phyloP scores from a whole-genome alignment of 345 rosid species.

The Aquilaria malaccensis region DNA sequence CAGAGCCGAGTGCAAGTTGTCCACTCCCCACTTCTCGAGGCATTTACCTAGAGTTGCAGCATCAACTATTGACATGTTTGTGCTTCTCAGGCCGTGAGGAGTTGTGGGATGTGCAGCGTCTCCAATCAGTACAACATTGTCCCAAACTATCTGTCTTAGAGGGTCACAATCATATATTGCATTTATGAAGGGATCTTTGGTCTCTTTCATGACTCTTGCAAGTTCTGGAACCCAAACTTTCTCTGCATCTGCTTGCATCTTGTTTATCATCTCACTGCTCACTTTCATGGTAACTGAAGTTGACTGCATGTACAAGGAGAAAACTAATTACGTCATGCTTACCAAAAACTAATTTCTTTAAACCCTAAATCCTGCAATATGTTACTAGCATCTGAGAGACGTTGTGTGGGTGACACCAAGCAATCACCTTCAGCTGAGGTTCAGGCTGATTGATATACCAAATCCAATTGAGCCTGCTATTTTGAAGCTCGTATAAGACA shows the following conservation, averaged over 20 bases:
- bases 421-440: conserved; percentile 52
- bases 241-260: conserved; percentile 62
- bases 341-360: background rate
- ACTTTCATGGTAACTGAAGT: conserved; percentile 66
- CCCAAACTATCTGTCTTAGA: conserved; percentile 40
- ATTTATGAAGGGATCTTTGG: conserved; percentile 75
- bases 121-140: conserved; percentile 51
- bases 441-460: conserved; percentile 71
- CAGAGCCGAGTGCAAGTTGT: conserved; percentile 43
- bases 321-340: background rate
- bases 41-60: conserved; percentile 64
- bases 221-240: conserved; percentile 59
- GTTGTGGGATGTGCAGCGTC: conserved; percentile 86
- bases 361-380: no score
- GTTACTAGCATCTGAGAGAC: no score
- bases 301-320: conserved; percentile 23
- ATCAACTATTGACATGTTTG: conserved; percentile 77
- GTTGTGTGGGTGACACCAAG: background rate
- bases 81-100: conserved; percentile 77
- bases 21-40: conserved; percentile 41
- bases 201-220: conserved; percentile 49
- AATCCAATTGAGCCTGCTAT: conserved; percentile 66
- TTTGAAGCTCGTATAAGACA: conserved; percentile 53
- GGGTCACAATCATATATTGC: conserved; percentile 72
- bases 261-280: conserved; percentile 40